These are phyloP conservation scores for Sisymbrium irio DNA, from an alignment of 345 rosid genomes.

Conservation along the genomic window DNA sequence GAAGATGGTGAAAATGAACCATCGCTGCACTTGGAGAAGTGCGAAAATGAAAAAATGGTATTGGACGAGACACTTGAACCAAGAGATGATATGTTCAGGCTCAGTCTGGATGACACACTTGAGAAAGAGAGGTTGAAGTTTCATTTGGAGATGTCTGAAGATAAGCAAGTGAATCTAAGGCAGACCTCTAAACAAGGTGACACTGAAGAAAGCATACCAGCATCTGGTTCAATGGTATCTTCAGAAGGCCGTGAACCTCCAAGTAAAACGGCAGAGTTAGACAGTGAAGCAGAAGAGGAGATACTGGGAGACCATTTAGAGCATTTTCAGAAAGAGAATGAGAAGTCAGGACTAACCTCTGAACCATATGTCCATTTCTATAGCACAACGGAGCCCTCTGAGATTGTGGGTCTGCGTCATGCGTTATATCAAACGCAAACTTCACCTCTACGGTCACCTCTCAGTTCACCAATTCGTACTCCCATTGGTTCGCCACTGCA, in stretches of 20 bases:
- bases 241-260: slow-evolving; percentile 10
- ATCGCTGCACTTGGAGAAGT: neutral
- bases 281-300: slow-evolving; percentile 8
- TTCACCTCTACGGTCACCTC: slow-evolving; percentile 35
- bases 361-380: slow-evolving; percentile 15
- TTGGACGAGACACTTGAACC: slow-evolving; percentile 9
- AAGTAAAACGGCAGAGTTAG: slow-evolving; percentile 19
- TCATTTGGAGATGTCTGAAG: slow-evolving; percentile 25
- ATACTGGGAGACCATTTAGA: neutral
- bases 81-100: slow-evolving; percentile 20
- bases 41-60: neutral
- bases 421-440: slow-evolving; percentile 29
- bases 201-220: slow-evolving; percentile 5
- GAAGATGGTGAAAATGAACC: slow-evolving; percentile 12
- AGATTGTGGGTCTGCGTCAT: slow-evolving; percentile 32
- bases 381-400: slow-evolving; percentile 25
- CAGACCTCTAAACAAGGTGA: slow-evolving; percentile 32
- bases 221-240: neutral
- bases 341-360: slow-evolving; percentile 20
- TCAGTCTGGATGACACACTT: slow-evolving; percentile 19
- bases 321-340: slow-evolving; percentile 6
- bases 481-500: slow-evolving; percentile 35
- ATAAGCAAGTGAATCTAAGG: slow-evolving; percentile 31
- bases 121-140: slow-evolving; percentile 15
- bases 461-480: slow-evolving; percentile 34